Evolutionary conservation across 371 early-diverging fungal genomes (phyloP).

Genomic region (Vittaforma corneae): DNA sequence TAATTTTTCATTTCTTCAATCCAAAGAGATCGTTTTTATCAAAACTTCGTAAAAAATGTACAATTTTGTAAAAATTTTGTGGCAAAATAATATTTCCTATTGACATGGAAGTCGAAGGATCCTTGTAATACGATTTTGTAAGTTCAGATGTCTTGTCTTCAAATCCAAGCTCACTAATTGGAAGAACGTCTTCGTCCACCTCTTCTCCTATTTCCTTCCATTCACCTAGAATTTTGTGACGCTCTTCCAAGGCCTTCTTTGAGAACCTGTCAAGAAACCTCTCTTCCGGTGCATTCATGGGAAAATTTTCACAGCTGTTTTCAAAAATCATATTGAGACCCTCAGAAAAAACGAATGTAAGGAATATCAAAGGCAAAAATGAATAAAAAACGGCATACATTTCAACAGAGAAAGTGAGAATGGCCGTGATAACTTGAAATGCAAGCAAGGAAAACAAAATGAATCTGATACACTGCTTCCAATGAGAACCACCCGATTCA

Average conservation of each 20-base stretch:
- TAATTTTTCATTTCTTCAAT: conserved; percentile 6
- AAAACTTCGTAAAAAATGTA: conserved; percentile 29
- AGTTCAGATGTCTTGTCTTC: conserved; percentile 19
- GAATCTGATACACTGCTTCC: conserved; percentile 38
- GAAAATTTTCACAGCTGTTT: conserved; percentile 38
- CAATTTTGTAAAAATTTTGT: conserved; percentile 34
- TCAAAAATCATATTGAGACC: conserved; percentile 43
- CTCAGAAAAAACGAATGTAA: conserved; percentile 36
- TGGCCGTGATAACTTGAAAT: conserved; percentile 50
- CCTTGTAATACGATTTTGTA: conserved; percentile 33
- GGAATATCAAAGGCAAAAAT: conserved; percentile 43
- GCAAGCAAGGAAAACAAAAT: conserved; percentile 52
- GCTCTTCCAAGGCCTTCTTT: conserved; percentile 15
- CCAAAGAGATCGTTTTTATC: conserved; percentile 49
- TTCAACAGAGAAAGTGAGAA: conserved; percentile 35
- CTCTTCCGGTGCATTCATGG: conserved; percentile 49
- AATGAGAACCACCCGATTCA: conserved; percentile 58
- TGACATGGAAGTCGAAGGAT: conserved; percentile 21
- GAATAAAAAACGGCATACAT: background rate
- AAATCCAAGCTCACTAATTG: conserved; percentile 24
- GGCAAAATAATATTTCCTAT: conserved; percentile 42
- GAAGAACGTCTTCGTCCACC: conserved; percentile 39
- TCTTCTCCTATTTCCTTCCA: conserved; percentile 39
- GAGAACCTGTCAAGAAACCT: conserved; percentile 50
- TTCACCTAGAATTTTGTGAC: conserved; percentile 33